phyloP scores from a whole-genome alignment of 2,329 filamentous ascomycete genomes.

The Chalaropsis ovoidea region DNA sequence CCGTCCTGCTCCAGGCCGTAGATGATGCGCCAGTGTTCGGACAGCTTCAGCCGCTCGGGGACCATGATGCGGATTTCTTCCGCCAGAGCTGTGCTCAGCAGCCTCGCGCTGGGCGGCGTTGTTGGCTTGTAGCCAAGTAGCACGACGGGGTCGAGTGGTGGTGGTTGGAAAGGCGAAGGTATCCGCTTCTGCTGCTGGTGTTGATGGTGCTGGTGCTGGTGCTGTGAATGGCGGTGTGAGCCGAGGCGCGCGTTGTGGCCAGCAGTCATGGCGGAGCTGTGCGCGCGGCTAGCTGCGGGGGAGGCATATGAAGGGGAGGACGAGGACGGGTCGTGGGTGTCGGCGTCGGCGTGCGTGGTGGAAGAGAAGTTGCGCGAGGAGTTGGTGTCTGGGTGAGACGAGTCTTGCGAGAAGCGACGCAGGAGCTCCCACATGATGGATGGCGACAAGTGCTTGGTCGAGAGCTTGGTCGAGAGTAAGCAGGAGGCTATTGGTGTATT shows the following conservation, averaged over 20 bases:
- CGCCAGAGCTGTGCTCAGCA: constrained; percentile 64
- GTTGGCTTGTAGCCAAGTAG: constrained; percentile 55
- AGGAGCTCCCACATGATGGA: constrained; percentile 24
- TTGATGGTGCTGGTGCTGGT: too few relatives aligned
- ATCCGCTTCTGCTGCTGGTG: constrained; percentile 49
- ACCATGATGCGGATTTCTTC: constrained; percentile 89
- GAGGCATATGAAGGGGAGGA: constrained; percentile 24
- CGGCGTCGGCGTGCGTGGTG: constrained; percentile 37
- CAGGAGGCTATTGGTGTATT: not conserved
- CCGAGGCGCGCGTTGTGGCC: not conserved
- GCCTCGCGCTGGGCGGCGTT: constrained; percentile 49
- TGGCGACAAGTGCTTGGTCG: not conserved
- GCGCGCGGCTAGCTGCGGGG: not conserved
- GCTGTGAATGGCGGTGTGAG: constrained; percentile 17
- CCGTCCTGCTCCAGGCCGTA: constrained; percentile 92
- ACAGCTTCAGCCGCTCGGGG: constrained; percentile 74
- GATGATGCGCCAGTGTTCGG: constrained; percentile 73
- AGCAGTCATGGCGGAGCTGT: not conserved
- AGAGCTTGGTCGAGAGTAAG: not conserved
- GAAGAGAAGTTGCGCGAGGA: constrained; percentile 6
- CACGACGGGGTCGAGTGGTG: constrained; percentile 71
- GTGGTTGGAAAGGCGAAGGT: constrained; percentile 72
- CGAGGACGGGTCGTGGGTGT: constrained; percentile 33
- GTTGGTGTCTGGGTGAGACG: constrained; percentile 9
- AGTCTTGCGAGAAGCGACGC: constrained; percentile 24